Conservation (phyloP, 2,329 filamentous ascomycete genomes). For the Fonsecaea erecta region DNA sequence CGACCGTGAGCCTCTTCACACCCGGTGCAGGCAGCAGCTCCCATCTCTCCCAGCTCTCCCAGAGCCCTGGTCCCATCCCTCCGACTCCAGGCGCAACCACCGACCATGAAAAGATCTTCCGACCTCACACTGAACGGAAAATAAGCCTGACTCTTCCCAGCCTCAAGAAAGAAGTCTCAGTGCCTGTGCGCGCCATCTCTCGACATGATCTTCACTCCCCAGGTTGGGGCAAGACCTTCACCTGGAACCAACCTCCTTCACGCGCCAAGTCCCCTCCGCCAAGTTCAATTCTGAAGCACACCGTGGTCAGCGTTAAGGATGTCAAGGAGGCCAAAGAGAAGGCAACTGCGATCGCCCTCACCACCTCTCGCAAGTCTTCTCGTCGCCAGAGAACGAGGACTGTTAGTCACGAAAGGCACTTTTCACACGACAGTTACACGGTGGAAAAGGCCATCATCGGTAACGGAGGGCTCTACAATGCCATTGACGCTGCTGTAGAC, state of each 20-base stretch:
- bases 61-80: constrained; percentile 27
- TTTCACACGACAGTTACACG: constrained; percentile 79
- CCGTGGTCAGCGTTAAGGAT: constrained; percentile 6
- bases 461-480: constrained; percentile 89
- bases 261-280: constrained; percentile 75
- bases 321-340: constrained; percentile 27
- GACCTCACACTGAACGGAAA: constrained; percentile 30
- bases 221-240: constrained; percentile 70
- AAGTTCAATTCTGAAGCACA: constrained; percentile 73
- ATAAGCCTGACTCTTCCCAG: constrained; percentile 29
- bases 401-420: constrained; percentile 70
- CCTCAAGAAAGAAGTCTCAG: constrained; percentile 55
- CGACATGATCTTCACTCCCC: constrained; percentile 76
- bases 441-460: constrained; percentile 86
- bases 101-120: constrained; percentile 50
- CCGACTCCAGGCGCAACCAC: constrained; percentile 50
- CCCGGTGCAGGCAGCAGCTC: constrained; percentile 11
- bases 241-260: constrained; percentile 77
- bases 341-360: constrained; percentile 16
- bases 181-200: constrained; percentile 57
- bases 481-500: constrained; percentile 75
- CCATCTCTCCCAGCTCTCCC: not conserved
- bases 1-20: constrained; percentile 30
- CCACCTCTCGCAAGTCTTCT: constrained; percentile 2
- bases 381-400: constrained; percentile 37